Evolutionary conservation across 2,329 filamentous ascomycete species (phyloP), one percentile per base, ranked within the genome.

Genomic region (Dothistroma septosporum): DNA sequence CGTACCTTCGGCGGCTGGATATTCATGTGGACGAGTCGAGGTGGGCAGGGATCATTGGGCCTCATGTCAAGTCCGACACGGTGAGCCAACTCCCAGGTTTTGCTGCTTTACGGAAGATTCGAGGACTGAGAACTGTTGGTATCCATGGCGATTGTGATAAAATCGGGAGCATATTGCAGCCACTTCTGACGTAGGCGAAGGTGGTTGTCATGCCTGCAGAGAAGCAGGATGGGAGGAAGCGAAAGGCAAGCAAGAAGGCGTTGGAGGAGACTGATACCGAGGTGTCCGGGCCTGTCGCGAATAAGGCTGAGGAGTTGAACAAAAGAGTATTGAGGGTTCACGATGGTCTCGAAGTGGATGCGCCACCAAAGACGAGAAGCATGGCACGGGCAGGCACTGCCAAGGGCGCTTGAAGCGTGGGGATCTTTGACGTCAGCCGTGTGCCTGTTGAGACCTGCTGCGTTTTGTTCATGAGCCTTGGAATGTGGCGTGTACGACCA

Each of bases 121-220:
- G 41, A 31, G 54, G 49, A 16, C 53, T 64, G 9, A 59, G 55
- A 21, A 41, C 53, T 9, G 57, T 64, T 5, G 31, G 37, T 10
- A 52, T 64, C 24, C 56, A 61, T n/a, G 59, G 59, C 12, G 44
- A 61, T 21, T 61, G 61, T 41, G 41, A 35, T 11, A 52, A 12
- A 12, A 12, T 44, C 37, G n/a, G 16, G 37, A 16, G 37, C 7
- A n/a, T 44, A 7, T 5, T 12, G 11, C 12, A 44, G 16, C 8
- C 37, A 44, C 14, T 28, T 4, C 21, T 64, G n/a, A 48, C 50
- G 22, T 19, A 33, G 33, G 48, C 58, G n/a, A n/a, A n/a, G n/a
- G n/a, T n/a, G 3, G 41, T 33, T n/a, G 50, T n/a, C 6, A 50
- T 57, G 32, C 28, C 16, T 33, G 50, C n/a, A 41, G 19, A 60